These are phyloP conservation scores for Heliamphora pulchella DNA, from an alignment of 179 eudicot species.

Conservation along the genomic window DNA sequence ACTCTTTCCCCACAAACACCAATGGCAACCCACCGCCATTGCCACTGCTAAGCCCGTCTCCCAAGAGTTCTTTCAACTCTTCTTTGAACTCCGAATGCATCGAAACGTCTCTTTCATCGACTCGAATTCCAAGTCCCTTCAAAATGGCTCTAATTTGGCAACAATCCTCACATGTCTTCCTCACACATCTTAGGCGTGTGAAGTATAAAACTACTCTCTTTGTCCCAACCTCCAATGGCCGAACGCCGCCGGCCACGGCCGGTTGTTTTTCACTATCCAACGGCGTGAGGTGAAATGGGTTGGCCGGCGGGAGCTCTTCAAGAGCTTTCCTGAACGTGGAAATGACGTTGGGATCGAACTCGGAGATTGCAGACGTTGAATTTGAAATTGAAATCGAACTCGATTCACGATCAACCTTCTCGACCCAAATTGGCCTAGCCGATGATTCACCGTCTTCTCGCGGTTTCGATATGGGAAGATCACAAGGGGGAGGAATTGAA, in stretches of 20 bases:
- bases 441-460: constrained; percentile 15
- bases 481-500: constrained; percentile 23
- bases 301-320: constrained; percentile 50
- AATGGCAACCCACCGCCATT: constrained; percentile 41
- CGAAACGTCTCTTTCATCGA: constrained; percentile 86
- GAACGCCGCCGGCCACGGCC: background rate
- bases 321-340: constrained; percentile 59
- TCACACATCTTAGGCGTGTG: constrained; percentile 76
- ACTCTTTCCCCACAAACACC: constrained; percentile 50
- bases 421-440: constrained; percentile 12
- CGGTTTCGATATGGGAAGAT: constrained; percentile 24
- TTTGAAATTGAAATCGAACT: background rate
- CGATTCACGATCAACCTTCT: constrained; percentile 3
- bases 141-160: constrained; percentile 57
- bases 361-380: constrained; percentile 30
- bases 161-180: constrained; percentile 90
- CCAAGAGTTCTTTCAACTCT: constrained; percentile 53
- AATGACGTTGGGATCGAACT: constrained; percentile 70
- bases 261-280: constrained; percentile 17
- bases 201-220: constrained; percentile 60
- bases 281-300: constrained; percentile 44
- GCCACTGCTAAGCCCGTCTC: constrained; percentile 21
- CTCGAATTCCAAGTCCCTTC: constrained; percentile 49
- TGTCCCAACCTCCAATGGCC: constrained; percentile 15
- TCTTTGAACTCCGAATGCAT: constrained; percentile 85